Evolutionary conservation across 805 yeast genomes (phyloP).

Genomic region (Candida ulmi): DNA sequence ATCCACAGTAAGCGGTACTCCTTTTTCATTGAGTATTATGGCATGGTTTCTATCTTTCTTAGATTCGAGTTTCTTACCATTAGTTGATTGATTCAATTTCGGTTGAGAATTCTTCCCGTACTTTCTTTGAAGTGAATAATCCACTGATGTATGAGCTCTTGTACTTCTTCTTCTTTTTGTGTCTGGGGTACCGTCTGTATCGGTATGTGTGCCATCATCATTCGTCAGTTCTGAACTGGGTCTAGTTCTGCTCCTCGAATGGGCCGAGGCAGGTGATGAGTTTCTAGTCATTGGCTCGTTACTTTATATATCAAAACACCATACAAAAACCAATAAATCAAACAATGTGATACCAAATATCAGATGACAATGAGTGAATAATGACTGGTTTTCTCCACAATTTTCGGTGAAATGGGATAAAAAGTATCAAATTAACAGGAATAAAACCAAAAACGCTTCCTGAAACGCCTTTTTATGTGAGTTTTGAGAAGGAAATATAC

Average conservation of each 20-base stretch:
- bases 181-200: background rate
- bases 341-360: too few species aligned
- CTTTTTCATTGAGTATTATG: constrained; percentile 2
- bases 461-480: background rate
- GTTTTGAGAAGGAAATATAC: background rate
- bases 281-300: background rate
- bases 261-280: constrained; percentile 3
- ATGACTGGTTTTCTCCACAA: too few species aligned
- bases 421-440: background rate
- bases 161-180: constrained; percentile 8
- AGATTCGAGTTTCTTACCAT: background rate
- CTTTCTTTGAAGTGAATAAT: constrained; percentile 5
- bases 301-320: background rate
- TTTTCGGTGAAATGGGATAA: background rate
- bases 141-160: constrained; percentile 6
- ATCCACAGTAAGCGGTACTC: constrained; percentile 3
- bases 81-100: constrained; percentile 1
- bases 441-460: background rate
- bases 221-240: too few species aligned
- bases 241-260: constrained; percentile 3
- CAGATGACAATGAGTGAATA: too few species aligned
- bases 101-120: background rate
- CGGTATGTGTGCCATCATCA: background rate
- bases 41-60: background rate
- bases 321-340: background rate